A percentile compares a stretch with the other conserved stretches of the same genome.
Evolutionary conservation across 495 filamentous ascomycete genomes (phyloP).

Genomic region (Xylaria palmicola): DNA sequence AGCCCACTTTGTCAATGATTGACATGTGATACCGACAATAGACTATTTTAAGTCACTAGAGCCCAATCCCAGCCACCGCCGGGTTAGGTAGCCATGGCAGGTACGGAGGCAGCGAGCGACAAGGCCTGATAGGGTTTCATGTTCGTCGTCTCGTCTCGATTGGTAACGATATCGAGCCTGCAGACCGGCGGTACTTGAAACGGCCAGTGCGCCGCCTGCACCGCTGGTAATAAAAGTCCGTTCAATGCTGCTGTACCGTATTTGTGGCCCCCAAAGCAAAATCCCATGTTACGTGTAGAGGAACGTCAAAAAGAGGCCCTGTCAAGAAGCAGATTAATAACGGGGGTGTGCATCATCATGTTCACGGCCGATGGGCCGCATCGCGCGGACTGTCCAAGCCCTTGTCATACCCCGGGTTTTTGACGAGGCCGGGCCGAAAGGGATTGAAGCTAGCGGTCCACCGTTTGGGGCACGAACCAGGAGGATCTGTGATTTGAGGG

Average conservation of each 20-base stretch:
- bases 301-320: background rate
- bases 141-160: background rate
- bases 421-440: conserved; percentile 29
- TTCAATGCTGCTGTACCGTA: background rate
- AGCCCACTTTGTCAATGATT: background rate
- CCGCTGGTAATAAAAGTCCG: background rate
- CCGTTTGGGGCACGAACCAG: conserved; percentile 4
- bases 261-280: background rate
- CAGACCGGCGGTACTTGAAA: conserved; percentile 7
- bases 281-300: background rate
- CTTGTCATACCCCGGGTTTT: conserved; percentile 24
- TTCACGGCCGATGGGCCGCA: conserved; percentile 16
- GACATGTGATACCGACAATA: conserved; percentile 12
- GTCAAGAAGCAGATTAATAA: background rate
- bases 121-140: background rate
- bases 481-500: conserved; percentile 6
- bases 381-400: conserved; percentile 5
- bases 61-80: background rate
- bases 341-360: background rate
- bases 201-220: conserved; percentile 5
- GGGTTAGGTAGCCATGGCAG: background rate
- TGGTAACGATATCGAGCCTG: background rate
- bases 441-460: conserved; percentile 15
- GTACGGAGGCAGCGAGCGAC: background rate
- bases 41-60: conserved; percentile 9